These are phyloP conservation scores for Phytophthora cajani DNA, from an alignment of 352 stramenopile species.

Conservation along the genomic window DNA sequence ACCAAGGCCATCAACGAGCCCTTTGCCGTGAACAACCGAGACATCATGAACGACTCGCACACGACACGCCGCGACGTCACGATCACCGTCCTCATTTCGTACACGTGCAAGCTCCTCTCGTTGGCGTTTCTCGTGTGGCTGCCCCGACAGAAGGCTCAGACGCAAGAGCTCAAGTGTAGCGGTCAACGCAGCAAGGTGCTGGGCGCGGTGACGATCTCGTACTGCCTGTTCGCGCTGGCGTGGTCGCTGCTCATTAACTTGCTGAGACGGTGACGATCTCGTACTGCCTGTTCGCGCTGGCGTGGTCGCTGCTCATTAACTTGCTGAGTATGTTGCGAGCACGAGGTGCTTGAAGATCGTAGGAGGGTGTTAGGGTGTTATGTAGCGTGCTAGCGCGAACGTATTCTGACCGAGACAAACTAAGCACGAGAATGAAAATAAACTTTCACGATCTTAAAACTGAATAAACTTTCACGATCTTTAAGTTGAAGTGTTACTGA, in stretches of 20 bases:
- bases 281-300: slow-evolving; percentile 43
- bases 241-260: slow-evolving; percentile 52
- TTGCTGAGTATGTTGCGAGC: slow-evolving; percentile 43
- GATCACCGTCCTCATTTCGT: slow-evolving; percentile 48
- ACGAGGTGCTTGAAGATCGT: slow-evolving; percentile 47
- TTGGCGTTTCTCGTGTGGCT: slow-evolving; percentile 49
- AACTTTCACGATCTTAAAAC: no score
- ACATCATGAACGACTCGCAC: slow-evolving; percentile 45
- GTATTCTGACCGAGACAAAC: background rate
- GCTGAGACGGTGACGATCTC: slow-evolving; percentile 37
- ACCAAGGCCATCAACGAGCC: slow-evolving; percentile 43
- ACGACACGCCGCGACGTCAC: slow-evolving; percentile 41
- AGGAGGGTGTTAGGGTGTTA: slow-evolving; percentile 31
- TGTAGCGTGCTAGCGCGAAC: background rate
- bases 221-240: slow-evolving; percentile 41
- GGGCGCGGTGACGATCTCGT: slow-evolving; percentile 36
- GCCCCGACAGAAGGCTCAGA: slow-evolving; percentile 44
- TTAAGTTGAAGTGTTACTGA: no score
- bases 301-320: slow-evolving; percentile 49
- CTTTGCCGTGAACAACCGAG: slow-evolving; percentile 43
- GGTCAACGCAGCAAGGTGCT: slow-evolving; percentile 34
- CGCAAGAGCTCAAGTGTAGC: slow-evolving; percentile 31
- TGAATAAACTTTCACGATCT: no score
- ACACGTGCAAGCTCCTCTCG: slow-evolving; percentile 38
- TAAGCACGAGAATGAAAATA: background rate